phyloP scores from a whole-genome alignment of 23 red algal genomes.

The Cyanidioschyzon merolae region DNA sequence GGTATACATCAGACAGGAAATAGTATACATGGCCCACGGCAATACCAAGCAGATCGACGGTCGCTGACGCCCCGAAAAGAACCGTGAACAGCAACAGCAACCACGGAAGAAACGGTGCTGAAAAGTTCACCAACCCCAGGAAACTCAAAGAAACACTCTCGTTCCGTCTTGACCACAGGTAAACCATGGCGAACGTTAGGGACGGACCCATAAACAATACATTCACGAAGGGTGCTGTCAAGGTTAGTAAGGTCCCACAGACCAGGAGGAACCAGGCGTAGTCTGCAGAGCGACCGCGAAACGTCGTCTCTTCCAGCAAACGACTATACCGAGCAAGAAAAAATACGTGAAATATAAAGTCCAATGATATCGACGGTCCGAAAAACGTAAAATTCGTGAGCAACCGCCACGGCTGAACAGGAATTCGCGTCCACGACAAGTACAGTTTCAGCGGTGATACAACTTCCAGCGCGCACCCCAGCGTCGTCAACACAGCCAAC shows the following conservation, averaged over 20 bases:
- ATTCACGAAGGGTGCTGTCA: conserved; percentile 39
- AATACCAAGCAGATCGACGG: conserved; percentile 77
- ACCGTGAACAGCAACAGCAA: conserved; percentile 77
- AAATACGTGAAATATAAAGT: conserved; percentile 99
- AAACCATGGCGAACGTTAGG: conserved; percentile 98
- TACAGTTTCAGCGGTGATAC: conserved; percentile 94
- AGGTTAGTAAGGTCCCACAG: conserved; percentile 53
- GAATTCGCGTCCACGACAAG: conserved; percentile 63
- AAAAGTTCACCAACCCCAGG: conserved; percentile 78
- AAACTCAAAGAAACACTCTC: conserved; percentile 53
- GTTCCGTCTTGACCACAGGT: conserved; percentile 87
- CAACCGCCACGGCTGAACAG: conserved; percentile 65
- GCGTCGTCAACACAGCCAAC: conserved; percentile 55
- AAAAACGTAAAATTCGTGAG: conserved; percentile 95
- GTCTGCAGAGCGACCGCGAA: conserved; percentile 89
- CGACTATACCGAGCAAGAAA: conserved; percentile 84
- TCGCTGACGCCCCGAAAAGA: conserved; percentile 58
- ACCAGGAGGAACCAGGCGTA: conserved; percentile 79
- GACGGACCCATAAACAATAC: conserved; percentile 83
- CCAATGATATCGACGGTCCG: conserved; percentile 51
- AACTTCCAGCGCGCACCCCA: conserved; percentile 55
- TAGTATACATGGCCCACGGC: conserved; percentile 90
- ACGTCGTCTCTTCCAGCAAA: conserved; percentile 84
- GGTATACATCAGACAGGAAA: conserved; percentile 80
- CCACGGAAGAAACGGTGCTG: conserved; percentile 91